Base-by-base conservation (phyloP, 805 yeast genomes). In the Candida multigemmis region DNA sequence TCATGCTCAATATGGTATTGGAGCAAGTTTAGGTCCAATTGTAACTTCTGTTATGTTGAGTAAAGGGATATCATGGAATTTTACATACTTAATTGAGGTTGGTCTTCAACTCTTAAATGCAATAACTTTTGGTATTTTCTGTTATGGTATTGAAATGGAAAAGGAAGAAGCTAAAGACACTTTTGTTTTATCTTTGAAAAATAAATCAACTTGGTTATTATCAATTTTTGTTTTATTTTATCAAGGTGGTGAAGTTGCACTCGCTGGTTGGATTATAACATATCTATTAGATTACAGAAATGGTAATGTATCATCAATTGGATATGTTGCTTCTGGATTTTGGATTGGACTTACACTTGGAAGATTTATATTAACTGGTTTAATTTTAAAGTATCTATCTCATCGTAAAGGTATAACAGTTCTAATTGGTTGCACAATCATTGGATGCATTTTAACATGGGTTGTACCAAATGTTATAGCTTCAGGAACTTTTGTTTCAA, bases 331-430 rank as follows among this genome's bases (percentile, higher is more conserved):
- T 1, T 68, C 84, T 4, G 77, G 82, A 10, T 78, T 68, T 42
- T 79, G 86, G 86, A 65, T 68, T 14, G 89, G 89, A 1, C 46
- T 79, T 12, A 74, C 86, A 0, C 34, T 66, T 10, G 89, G 89
- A 0, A 55, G 89, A 33, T 48, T 79, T 23, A 35, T 58, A 4
- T 49, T 79, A 6, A 68, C 74, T 0, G 48, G 60, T 12, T 36
- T 44, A 1, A 38, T 64, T 9, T 60, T 61, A 28, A 50, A 49
- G 24, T 26, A 34, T 8, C 23, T 63, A n/a, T 75, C 75, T 3
- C 59, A 61, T 5, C 52, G 71, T 33, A 46, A 72, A 32, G 58
- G 65, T 2, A 62, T 67, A 22, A 36, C 58, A 9, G 23, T 68
- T 10, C 49, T 64, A 25, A 60, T 63, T 14, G 29, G 22, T 15